Base-by-base conservation (phyloP, 192 early-diverging fungal genomes). In the Radiomyces spectabilis region DNA sequence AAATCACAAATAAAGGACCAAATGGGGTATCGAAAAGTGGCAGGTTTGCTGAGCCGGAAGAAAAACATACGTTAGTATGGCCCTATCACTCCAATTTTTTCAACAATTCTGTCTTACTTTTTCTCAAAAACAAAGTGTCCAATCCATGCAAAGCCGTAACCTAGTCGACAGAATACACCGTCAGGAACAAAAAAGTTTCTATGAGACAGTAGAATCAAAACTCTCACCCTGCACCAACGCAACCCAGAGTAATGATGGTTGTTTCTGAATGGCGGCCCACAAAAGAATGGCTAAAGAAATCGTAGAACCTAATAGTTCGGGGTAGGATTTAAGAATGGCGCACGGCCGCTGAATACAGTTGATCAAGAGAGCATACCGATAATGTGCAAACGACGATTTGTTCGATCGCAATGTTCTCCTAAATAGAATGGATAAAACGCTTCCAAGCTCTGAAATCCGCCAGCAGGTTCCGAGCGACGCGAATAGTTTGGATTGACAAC, bases 341-440 rank as follows among this genome's bases (percentile, higher is more conserved):
- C 22, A 16, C 9, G 40, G 19, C 35, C 13, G 12, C n/a, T n/a
- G n/a, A n/a, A n/a, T n/a, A n/a, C n/a, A n/a, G n/a, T n/a, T n/a
- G n/a, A n/a, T n/a, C n/a, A 13, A 24, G 12, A 22, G 4, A 13
- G 42, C 15, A 66, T 75, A 68, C 81, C 75, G 38, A 75, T 41
- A 15, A 84, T 38, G 49, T 82, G 82, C 6, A 83, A 66, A 12
- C 83, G 65, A 7, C 78, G 64, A 62, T 69, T 71, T 33, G 52
- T 77, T 5, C 35, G 7, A 61, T 81, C 73, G 42, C 65, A 70
- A 61, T 81, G 77, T 59, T 81, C 77, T 5, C 76, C 76, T 9
- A 87, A 65, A 42, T 87, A 87, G 49, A 80, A 87, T 29, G 83
- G 82, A 48, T 85, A 87, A 44, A 87, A 87, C 3, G 65, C 72